Percentiles rank a stretch among this genome's conserved stretches.
Conservation (phyloP, 2,329 filamentous ascomycete species). For the Karstenula rhodostoma region DNA sequence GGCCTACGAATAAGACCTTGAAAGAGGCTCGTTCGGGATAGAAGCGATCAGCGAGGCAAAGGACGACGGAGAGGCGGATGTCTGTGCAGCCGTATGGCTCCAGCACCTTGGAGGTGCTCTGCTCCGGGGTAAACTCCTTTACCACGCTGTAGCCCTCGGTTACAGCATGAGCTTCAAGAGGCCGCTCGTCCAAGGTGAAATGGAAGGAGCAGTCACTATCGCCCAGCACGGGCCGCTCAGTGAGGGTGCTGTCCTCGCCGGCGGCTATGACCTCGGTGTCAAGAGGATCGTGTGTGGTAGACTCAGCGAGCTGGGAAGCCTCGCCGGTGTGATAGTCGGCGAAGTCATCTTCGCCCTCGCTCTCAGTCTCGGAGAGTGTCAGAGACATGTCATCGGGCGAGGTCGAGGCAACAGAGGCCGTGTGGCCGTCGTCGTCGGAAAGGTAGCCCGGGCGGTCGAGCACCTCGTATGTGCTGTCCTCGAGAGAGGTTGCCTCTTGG, state of each 20-base stretch:
- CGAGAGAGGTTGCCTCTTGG: slow-evolving; percentile 42
- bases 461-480: slow-evolving; percentile 48
- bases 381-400: slow-evolving; percentile 45
- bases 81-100: slow-evolving; percentile 35
- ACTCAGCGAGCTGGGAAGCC: slow-evolving; percentile 25
- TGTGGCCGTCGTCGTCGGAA: slow-evolving; percentile 49
- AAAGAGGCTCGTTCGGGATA: slow-evolving; percentile 39
- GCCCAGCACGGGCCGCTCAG: slow-evolving; percentile 37
- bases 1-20: slow-evolving; percentile 45
- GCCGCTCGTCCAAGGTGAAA: slow-evolving; percentile 38
- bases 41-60: slow-evolving; percentile 34
- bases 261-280: slow-evolving; percentile 26
- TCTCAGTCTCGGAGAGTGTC: slow-evolving; percentile 43
- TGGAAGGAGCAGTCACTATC: slow-evolving; percentile 29
- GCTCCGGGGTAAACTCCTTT: slow-evolving; percentile 26
- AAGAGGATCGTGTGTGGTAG: slow-evolving; percentile 24
- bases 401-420: slow-evolving; percentile 47
- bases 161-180: slow-evolving; percentile 14
- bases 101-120: slow-evolving; percentile 26
- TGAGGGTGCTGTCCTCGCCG: slow-evolving; percentile 40
- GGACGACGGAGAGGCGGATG: slow-evolving; percentile 39
- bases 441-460: slow-evolving; percentile 37
- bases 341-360: slow-evolving; percentile 37
- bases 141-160: slow-evolving; percentile 32
- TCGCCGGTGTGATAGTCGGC: slow-evolving; percentile 28